These are phyloP conservation scores for Pythium aristosporum DNA, from an alignment of 352 stramenopile species.

Conservation along the genomic window DNA sequence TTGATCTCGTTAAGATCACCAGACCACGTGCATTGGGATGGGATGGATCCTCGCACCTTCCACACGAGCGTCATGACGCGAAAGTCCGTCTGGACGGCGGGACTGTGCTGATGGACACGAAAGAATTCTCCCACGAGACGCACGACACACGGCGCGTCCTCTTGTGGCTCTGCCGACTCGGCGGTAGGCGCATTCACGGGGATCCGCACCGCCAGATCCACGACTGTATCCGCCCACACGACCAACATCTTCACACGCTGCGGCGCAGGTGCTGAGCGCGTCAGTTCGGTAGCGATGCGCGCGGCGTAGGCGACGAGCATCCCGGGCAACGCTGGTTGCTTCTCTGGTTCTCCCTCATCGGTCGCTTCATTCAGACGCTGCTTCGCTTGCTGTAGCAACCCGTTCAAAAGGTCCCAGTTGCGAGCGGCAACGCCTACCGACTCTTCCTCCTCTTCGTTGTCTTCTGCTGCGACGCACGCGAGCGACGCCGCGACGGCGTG, in stretches of 20 bases:
- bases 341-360: neutral
- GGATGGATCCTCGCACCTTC: slow-evolving; percentile 13
- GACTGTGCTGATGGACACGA: slow-evolving; percentile 13
- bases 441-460: neutral
- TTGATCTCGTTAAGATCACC: neutral
- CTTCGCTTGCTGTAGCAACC: slow-evolving; percentile 8
- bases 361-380: neutral
- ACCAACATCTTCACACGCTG: slow-evolving; percentile 1
- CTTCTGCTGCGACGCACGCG: neutral
- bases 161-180: neutral
- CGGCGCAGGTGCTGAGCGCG: neutral
- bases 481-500: slow-evolving; percentile 15
- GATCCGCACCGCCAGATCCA: slow-evolving; percentile 14
- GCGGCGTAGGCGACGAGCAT: slow-evolving; percentile 13
- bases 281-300: slow-evolving; percentile 11
- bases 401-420: neutral
- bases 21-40: neutral
- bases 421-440: neutral
- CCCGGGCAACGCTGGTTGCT: neutral
- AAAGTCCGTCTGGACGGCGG: slow-evolving; percentile 2
- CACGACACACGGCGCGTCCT: slow-evolving; percentile 11
- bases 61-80: slow-evolving; percentile 29
- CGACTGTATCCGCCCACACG: slow-evolving; percentile 15
- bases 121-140: slow-evolving; percentile 13
- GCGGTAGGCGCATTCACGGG: neutral